Evolutionary conservation across 2,329 filamentous ascomycete genomes (phyloP), one percentile per base, ranked within the genome.

Genomic region (Aspergillus spinulosporus): DNA sequence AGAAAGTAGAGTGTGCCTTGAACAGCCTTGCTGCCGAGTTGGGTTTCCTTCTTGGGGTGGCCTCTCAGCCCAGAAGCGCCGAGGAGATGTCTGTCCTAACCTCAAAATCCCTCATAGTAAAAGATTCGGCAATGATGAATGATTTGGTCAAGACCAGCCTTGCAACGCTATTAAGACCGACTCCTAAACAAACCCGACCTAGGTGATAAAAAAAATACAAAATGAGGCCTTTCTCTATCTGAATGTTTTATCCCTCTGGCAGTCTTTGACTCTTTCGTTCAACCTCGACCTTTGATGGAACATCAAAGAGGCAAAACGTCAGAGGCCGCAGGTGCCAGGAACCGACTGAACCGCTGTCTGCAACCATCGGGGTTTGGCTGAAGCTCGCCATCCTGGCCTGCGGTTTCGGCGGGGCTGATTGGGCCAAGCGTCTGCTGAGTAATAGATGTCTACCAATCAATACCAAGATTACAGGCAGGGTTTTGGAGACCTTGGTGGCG

Each of bases 251-350:
- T 39, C 36, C n/a, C 36, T 39, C n/a, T 39, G 36, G n/a, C 36
- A 39, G 36, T 39, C 26, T 28, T 31, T 31, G 11, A 31, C 43
- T 11, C n/a, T 15, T 42, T 15, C 39, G 7, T 42, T 15, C n/a
- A 48, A 31, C 34, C 37, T 53, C 14, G 34, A 14, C 26, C 6
- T 11, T n/a, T 15, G 36, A 15, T 32, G 29, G 29, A 28, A 28
- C 26, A 28, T 28, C 12, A 21, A 36, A 49, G 26, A 31, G 45
- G 47, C 52, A 49, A 60, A 58, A 46, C 54, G 58, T 60, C 58
- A 59, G 53, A 58, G 59, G 29, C 31, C 63, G 61, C 64, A 62
- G 64, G 7, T 15, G 36, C 8, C 64, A 65, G 63, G 64, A 65
- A 65, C 62, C 56, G 57, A 28, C 64, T 31, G 36, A 44, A 40